Evolutionary conservation across 2,329 filamentous ascomycete genomes (phyloP).

Genomic region (Curvularia lunata): DNA sequence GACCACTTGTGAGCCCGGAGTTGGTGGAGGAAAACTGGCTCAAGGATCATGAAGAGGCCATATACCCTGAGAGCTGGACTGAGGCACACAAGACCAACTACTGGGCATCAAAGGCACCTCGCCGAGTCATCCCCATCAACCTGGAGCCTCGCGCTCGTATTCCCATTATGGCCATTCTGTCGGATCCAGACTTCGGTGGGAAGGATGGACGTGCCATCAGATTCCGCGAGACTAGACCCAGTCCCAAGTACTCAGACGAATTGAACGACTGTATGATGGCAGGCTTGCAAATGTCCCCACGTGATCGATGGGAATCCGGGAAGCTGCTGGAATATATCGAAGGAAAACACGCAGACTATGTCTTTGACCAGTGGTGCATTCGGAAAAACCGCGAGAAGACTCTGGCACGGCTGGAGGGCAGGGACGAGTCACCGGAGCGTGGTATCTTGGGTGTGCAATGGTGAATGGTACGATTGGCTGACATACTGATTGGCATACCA

Average conservation of each 20-base stretch:
- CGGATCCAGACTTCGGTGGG: neutral
- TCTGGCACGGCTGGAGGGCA: neutral
- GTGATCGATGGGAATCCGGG: slow-evolving; percentile 15
- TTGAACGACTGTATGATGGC: slow-evolving; percentile 26
- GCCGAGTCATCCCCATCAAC: slow-evolving; percentile 23
- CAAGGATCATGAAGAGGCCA: neutral
- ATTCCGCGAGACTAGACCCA: slow-evolving; percentile 13
- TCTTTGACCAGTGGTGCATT: neutral
- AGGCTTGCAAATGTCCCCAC: slow-evolving; percentile 17
- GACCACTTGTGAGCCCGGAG: slow-evolving; percentile 18
- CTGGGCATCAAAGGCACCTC: slow-evolving; percentile 18
- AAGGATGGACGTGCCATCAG: neutral
- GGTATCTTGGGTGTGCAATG: neutral
- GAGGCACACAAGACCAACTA: slow-evolving; percentile 6
- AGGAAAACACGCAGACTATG: neutral
- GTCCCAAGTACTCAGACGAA: slow-evolving; percentile 22
- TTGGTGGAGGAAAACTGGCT: slow-evolving; percentile 8
- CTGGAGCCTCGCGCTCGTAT: slow-evolving; percentile 2
- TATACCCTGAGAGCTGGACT: slow-evolving; percentile 7
- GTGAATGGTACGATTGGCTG: neutral
- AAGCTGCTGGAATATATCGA: neutral
- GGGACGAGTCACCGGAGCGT: neutral
- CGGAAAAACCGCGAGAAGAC: neutral
- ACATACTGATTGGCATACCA: too few relatives aligned
- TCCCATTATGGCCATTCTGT: neutral